Evolutionary conservation across 1,139 yeast species (phyloP).

Genomic region (Hansenula sp.): DNA sequence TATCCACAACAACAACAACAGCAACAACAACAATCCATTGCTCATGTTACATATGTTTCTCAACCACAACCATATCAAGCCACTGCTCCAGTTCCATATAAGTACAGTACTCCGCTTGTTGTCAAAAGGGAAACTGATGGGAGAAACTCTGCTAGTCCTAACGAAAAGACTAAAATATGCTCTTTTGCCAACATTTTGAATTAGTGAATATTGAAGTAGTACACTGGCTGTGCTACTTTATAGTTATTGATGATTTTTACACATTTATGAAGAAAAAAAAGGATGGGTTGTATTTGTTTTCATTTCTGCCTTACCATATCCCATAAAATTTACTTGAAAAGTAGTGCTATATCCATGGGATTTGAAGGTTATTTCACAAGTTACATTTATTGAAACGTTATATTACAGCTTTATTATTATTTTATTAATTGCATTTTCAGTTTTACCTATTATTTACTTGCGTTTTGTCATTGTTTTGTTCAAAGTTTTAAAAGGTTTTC

Average conservation of each 20-base stretch:
- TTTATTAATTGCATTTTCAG: too few species aligned
- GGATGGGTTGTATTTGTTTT: too few species aligned
- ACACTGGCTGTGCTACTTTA: not conserved
- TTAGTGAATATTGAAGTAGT: conserved; percentile 3
- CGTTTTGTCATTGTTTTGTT: too few species aligned
- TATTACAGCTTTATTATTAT: too few species aligned
- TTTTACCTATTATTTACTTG: too few species aligned
- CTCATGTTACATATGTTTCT: conserved; percentile 1
- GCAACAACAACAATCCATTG: conserved; percentile 5
- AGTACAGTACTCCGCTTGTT: not conserved
- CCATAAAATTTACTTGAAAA: too few species aligned
- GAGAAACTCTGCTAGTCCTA: not conserved
- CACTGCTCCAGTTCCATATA: conserved; percentile 3
- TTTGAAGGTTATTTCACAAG: too few species aligned
- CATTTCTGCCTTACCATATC: too few species aligned
- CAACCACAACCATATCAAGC: conserved; percentile 15
- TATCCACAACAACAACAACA: conserved; percentile 4
- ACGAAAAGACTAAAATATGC: conserved; percentile 10
- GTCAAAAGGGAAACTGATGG: not conserved
- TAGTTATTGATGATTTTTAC: too few species aligned
- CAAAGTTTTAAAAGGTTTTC: too few species aligned
- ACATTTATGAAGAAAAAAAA: too few species aligned
- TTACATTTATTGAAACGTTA: not conserved
- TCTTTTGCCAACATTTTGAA: conserved; percentile 18
- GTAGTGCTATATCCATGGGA: too few species aligned